Evolutionary conservation across 2,329 filamentous ascomycete species (phyloP), one percentile per base, ranked within the genome.

Genomic region (Trichoderma lentiforme): DNA sequence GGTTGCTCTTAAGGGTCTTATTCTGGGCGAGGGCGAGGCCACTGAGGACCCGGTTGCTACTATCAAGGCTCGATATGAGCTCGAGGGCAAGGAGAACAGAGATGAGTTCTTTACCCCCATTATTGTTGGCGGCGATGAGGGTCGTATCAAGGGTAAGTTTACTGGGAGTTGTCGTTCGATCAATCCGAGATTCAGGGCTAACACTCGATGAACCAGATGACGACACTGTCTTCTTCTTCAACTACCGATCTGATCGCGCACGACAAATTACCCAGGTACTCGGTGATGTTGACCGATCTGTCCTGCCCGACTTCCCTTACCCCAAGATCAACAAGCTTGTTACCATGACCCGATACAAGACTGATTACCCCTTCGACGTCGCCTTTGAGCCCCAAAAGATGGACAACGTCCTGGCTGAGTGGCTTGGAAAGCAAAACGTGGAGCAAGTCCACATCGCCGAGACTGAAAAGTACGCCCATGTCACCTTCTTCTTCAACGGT

Each of bases 401-500:
- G 96, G 93, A 91, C 81, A 97, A 99, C 78, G 96, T 99, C n/a
- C 90, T 99, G 65, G 96, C 96, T 26, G 96, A 99, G 86, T 98
- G 95, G 90, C 88, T 99, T 26, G 90, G 92, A 78, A 96, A 95
- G 86, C 92, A 98, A 83, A 89, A 89, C 58, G 87, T 97, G 74
- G 91, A 95, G 86, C 96, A 99, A 85, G 96, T 95, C 76, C 96
- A 99, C 86, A 89, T 98, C 76, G 96, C 96, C 71, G 96, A 99
- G 88, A 99, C 96, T 2, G 96, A 99, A 84, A 99, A 99, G 87
- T 99, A 99, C 83, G 96, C 96, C 43, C 96, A 99, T 85, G 96
- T 99, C 75, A 98, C 96, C 71, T 98, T 98, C 89, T 98, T 98
- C 89, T 98, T 98, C 91, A 99, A 99, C 85, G 96, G 96, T 72